Evolutionary conservation across 2,329 filamentous ascomycete genomes (phyloP).

Genomic region (Monilinia laxa): DNA sequence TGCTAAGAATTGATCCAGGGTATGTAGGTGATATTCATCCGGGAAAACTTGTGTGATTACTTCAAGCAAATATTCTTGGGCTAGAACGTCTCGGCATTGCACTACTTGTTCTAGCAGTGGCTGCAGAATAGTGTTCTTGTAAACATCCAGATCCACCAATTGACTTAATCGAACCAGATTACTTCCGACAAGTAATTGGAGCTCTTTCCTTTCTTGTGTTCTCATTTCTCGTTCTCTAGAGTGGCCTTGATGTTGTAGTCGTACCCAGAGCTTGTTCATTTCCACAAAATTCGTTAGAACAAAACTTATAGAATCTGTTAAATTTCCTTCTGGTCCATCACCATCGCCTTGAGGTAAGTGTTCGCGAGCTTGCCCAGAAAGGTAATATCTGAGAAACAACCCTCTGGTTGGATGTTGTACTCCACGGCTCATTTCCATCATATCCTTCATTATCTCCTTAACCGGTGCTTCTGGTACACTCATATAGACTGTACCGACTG

Average conservation of each 20-base stretch:
- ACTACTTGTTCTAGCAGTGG: constrained; percentile 95
- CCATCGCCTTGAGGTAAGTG: constrained; percentile 76
- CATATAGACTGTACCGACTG: constrained; percentile 99
- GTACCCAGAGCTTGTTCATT: constrained; percentile 99
- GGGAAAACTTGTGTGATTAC: constrained; percentile 99
- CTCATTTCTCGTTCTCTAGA: constrained; percentile 91
- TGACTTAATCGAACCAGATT: constrained; percentile 95
- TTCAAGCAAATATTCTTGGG: constrained; percentile 95
- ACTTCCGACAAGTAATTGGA: constrained; percentile 93
- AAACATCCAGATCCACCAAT: constrained; percentile 89
- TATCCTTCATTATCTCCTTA: constrained; percentile 99
- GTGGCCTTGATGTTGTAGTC: constrained; percentile 94
- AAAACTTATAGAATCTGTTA: constrained; percentile 97
- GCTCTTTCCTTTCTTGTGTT: constrained; percentile 90
- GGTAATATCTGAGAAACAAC: constrained; percentile 91
- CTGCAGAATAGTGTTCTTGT: constrained; percentile 85
- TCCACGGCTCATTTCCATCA: constrained; percentile 99
- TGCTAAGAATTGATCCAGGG: constrained; percentile 89
- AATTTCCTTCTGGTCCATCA: constrained; percentile 90
- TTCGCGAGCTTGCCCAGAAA: constrained; percentile 92
- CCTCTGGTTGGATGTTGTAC: constrained; percentile 96
- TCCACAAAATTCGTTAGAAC: constrained; percentile 98
- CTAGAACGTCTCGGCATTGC: constrained; percentile 93
- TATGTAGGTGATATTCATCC: constrained; percentile 97
- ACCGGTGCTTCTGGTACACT: constrained; percentile 95